Conservation (phyloP, 495 filamentous ascomycete genomes). For the Sordaria brevicollis region DNA sequence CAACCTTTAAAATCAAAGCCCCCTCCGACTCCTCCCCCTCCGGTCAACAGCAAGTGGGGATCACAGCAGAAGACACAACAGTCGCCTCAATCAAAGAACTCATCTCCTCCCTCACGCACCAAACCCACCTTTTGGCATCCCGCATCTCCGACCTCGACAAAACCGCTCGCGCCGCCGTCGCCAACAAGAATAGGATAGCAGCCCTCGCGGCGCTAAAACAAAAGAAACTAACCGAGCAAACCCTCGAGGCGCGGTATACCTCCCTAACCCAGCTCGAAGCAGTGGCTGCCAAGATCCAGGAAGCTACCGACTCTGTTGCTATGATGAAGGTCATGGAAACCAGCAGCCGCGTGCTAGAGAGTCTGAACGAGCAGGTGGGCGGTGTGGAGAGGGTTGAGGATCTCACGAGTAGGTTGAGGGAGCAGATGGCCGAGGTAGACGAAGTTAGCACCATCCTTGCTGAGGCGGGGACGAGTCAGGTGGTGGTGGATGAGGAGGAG, state of each 20-base stretch:
- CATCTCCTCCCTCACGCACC: constrained; percentile 48
- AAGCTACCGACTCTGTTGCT: constrained; percentile 73
- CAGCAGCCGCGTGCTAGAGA: constrained; percentile 56
- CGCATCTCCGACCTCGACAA: constrained; percentile 47
- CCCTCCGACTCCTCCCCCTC: constrained; percentile 28
- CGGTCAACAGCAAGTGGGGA: constrained; percentile 14
- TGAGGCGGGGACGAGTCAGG: constrained; percentile 34
- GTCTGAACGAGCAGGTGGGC: constrained; percentile 67
- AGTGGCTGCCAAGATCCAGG: constrained; percentile 68
- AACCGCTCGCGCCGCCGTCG: constrained; percentile 58
- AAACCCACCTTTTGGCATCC: constrained; percentile 39
- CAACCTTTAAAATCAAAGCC: constrained; percentile 65
- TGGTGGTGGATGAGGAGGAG: constrained; percentile 66
- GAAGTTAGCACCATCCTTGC: constrained; percentile 70
- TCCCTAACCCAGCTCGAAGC: constrained; percentile 74
- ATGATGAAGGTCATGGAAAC: constrained; percentile 73
- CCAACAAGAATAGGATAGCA: constrained; percentile 55
- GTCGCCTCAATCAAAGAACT: constrained; percentile 69
- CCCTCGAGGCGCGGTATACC: constrained; percentile 54
- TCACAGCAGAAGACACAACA: constrained; percentile 66
- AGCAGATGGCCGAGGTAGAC: constrained; percentile 74
- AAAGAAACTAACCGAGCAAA: constrained; percentile 69
- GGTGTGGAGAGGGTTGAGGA: constrained; percentile 66
- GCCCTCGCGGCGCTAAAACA: constrained; percentile 70
- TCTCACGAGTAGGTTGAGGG: constrained; percentile 60